Percentiles rank a stretch among this genome's conserved stretches.
Evolutionary conservation across 371 early-diverging fungal species (phyloP).

Genomic region (Rhizopus stolonifer): DNA sequence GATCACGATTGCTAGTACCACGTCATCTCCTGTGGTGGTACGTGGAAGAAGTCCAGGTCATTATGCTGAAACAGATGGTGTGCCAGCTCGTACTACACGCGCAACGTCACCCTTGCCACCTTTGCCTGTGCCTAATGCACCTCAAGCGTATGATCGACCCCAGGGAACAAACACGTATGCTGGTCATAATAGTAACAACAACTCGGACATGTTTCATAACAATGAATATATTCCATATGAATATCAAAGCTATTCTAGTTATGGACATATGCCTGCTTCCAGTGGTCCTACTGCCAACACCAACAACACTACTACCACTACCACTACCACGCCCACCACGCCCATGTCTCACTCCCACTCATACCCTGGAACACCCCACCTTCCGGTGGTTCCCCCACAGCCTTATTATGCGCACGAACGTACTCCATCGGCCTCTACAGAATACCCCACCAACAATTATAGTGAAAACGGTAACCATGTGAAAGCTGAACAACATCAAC

Average conservation of each 20-base stretch:
- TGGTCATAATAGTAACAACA: constrained; percentile 14
- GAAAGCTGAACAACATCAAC: no score
- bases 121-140: no score
- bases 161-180: constrained; percentile 3
- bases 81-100: background rate
- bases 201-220: constrained; percentile 15
- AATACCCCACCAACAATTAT: background rate
- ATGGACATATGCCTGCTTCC: background rate
- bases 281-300: no score
- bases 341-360: background rate
- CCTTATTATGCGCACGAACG: background rate
- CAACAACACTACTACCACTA: background rate
- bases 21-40: constrained; percentile 78
- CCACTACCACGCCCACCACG: background rate
- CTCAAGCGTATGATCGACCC: constrained; percentile 20
- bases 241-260: background rate
- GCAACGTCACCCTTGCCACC: background rate
- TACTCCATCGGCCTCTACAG: background rate
- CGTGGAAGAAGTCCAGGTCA: constrained; percentile 91
- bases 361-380: constrained; percentile 4
- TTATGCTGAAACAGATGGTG: constrained; percentile 60
- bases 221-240: constrained; percentile 13
- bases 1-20: constrained; percentile 60
- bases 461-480: background rate
- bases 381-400: background rate